Evolutionary conservation across 108 stramenopile species (phyloP), one percentile per base, ranked within the genome.

Genomic region (Nitzschia sp.): DNA sequence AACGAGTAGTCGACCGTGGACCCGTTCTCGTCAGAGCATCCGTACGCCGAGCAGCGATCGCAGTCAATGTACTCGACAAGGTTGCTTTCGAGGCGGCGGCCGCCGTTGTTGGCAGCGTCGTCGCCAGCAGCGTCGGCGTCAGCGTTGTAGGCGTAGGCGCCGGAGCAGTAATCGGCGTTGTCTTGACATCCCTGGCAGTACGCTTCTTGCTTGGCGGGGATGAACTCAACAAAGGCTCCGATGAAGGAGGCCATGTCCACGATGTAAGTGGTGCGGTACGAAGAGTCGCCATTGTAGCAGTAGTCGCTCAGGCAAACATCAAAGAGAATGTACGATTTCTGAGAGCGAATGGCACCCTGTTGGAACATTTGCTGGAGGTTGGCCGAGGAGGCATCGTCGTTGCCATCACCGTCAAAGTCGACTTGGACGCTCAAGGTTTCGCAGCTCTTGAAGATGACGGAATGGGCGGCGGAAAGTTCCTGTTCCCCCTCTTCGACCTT

Each of bases 321-420:
- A 65, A 88, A 88, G n/a, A 82, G 22, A 22, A 88, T 75, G 65
- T 79, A 85, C 17, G 79, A 80, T 58, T 77, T 80, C 33, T 77
- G 71, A 2, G 84, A 53, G 13, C 31, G 28, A 30, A 56, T 13
- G n/a, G 28, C 8, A 15, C 55, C 55, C 6, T 56, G 3, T 2
- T 29, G 2, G 55, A 28, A 56, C 55, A 56, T 29, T 29, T 56
- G 9, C n/a, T 52, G 50, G 13, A 52, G 21, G n/a, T n/a, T n/a
- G 5, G 50, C 4, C 21, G 6, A 16, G 23, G 4, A 19, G 23
- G n/a, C 23, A 23, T 52, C 50, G 23, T 52, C 50, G 48, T 50
- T 50, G 23, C 29, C 29, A 32, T 32, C 29, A 8, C 30, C 30
- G 23, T 56, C 5, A 32, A 56, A 56, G 30, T 56, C 31, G 30